Evolutionary conservation across 208 protist species (phyloP).

Genomic region (Acanthamoeba culbertsoni): DNA sequence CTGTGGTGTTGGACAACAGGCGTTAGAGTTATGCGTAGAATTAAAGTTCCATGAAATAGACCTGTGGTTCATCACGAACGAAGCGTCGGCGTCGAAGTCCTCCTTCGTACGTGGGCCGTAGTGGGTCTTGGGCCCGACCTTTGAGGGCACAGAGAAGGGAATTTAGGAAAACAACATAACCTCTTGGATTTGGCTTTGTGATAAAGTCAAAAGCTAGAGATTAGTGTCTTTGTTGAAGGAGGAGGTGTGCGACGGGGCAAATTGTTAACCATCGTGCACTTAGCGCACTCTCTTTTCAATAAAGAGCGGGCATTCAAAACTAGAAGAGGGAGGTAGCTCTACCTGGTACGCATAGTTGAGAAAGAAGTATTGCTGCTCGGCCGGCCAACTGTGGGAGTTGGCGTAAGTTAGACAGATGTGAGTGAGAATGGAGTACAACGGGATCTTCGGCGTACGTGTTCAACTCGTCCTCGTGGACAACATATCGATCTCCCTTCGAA

Average conservation of each 20-base stretch:
- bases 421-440: not conserved
- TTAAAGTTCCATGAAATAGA: not conserved
- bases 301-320: too few relatives aligned
- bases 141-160: not conserved
- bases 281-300: not conserved
- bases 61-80: slow-evolving; percentile 59
- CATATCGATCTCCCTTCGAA: slow-evolving; percentile 29
- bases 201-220: not conserved
- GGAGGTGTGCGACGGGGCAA: not conserved
- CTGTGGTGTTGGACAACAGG: not conserved
- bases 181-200: not conserved
- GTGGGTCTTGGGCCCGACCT: slow-evolving; percentile 58
- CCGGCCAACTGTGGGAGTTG: not conserved
- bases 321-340: too few relatives aligned
- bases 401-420: not conserved
- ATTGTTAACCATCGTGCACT: not conserved
- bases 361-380: slow-evolving; percentile 6
- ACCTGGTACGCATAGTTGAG: slow-evolving; percentile 53
- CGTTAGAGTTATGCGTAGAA: not conserved
- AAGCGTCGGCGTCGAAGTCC: slow-evolving; percentile 52
- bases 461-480: slow-evolving; percentile 45
- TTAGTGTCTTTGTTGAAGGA: slow-evolving; percentile 30
- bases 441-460: slow-evolving; percentile 33
- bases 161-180: not conserved
- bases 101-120: slow-evolving; percentile 40